Evolutionary conservation across 306 rosid genomes (phyloP).

Genomic region (Clitoria ternatea): DNA sequence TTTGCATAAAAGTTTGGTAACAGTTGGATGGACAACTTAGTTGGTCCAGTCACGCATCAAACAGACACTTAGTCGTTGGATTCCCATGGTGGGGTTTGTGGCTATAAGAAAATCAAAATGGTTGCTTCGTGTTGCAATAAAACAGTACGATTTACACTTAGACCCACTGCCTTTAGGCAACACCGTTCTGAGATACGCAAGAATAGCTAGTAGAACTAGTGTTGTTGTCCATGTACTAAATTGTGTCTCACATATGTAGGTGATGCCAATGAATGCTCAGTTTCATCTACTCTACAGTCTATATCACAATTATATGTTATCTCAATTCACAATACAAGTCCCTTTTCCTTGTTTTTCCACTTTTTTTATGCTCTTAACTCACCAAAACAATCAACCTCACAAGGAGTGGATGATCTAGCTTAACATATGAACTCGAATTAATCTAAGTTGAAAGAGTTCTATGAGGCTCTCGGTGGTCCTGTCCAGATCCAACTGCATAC

Average conservation of each 20-base stretch:
- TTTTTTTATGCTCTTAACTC: neutral
- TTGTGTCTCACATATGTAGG: conserved; percentile 12
- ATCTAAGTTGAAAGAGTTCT: too few species aligned
- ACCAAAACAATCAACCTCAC: too few species aligned
- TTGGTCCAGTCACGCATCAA: too few species aligned
- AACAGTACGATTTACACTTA: conserved; percentile 33
- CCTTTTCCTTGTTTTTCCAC: too few species aligned
- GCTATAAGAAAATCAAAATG: conserved; percentile 9
- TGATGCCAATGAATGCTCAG: conserved; percentile 14
- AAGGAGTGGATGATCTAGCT: too few species aligned
- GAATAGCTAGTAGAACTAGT: neutral
- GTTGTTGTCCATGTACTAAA: conserved; percentile 30
- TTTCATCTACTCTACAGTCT: neutral
- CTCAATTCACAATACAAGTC: neutral
- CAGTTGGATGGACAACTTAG: too few species aligned
- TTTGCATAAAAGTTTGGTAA: too few species aligned
- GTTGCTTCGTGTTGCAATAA: conserved; percentile 22
- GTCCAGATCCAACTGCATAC: too few species aligned
- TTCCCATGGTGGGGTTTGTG: conserved; percentile 33
- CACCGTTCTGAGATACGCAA: conserved; percentile 12
- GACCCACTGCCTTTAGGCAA: conserved; percentile 24
- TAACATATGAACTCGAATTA: too few species aligned
- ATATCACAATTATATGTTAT: conserved; percentile 5
- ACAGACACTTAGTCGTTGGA: conserved; percentile 36
- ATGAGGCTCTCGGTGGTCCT: too few species aligned